phyloP scores from a whole-genome alignment of 768 basidiomycete species.

The Suillus ampliporus region DNA sequence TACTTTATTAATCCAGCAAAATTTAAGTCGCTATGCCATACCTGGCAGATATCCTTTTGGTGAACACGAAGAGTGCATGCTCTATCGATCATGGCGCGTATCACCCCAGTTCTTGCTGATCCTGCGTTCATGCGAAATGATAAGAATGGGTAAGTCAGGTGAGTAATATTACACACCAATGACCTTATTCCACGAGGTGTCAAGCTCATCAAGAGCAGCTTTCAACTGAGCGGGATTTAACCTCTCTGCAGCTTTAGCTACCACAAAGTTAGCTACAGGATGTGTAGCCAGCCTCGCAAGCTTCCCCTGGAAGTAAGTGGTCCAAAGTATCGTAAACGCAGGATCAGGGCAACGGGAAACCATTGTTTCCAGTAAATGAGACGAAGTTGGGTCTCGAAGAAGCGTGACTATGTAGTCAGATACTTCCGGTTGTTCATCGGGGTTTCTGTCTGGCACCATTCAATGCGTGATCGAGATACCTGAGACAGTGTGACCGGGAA shows the following conservation, averaged over 20 bases:
- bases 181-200: constrained; percentile 60
- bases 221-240: constrained; percentile 60
- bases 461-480: constrained; percentile 11
- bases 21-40: constrained; percentile 38
- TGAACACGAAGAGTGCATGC: constrained; percentile 52
- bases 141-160: constrained; percentile 1
- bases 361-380: constrained; percentile 87
- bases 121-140: constrained; percentile 43
- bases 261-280: constrained; percentile 93
- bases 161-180: constrained; percentile 60
- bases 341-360: constrained; percentile 63
- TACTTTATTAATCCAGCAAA: constrained; percentile 19
- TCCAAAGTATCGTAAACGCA: constrained; percentile 76
- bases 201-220: constrained; percentile 63
- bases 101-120: constrained; percentile 74
- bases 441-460: constrained; percentile 43
- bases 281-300: constrained; percentile 77
- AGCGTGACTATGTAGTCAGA: constrained; percentile 85
- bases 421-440: constrained; percentile 46
- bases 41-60: constrained; percentile 60
- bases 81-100: constrained; percentile 78
- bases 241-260: constrained; percentile 78
- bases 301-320: constrained; percentile 76
- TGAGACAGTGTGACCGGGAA: constrained; percentile 16
- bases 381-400: constrained; percentile 85